Conservation (phyloP, 352 stramenopile species). For the Phytophthora brassicae region DNA sequence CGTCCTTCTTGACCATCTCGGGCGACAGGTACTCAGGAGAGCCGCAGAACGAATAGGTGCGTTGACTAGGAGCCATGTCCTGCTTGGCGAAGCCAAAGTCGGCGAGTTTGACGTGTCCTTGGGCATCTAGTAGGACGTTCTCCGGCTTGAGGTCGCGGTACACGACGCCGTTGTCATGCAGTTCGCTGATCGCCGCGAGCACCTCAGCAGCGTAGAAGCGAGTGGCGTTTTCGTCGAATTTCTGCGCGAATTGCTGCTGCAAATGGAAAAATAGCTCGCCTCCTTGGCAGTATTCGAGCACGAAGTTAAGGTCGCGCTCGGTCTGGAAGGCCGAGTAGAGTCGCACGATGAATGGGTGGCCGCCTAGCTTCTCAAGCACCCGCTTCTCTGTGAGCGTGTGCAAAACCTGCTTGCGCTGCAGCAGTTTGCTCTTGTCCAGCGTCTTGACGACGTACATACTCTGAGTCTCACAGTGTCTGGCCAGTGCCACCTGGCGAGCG, state of each 20-base stretch:
- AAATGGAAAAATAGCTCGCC: conserved; percentile 87
- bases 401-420: conserved; percentile 74
- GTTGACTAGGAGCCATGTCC: conserved; percentile 50
- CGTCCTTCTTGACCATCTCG: conserved; percentile 79
- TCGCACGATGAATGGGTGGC: conserved; percentile 81
- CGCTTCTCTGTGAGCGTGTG: conserved; percentile 84
- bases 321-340: conserved; percentile 78
- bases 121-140: conserved; percentile 72
- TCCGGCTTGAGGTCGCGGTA: conserved; percentile 83
- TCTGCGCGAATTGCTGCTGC: conserved; percentile 72
- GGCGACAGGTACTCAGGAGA: conserved; percentile 85
- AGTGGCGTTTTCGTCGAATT: conserved; percentile 63
- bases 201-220: conserved; percentile 83
- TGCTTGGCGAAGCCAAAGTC: conserved; percentile 87
- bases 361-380: conserved; percentile 61
- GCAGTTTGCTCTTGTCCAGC: conserved; percentile 73
- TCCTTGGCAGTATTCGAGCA: conserved; percentile 84
- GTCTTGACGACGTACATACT: conserved; percentile 81
- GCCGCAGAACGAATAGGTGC: conserved; percentile 82
- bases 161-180: conserved; percentile 44
- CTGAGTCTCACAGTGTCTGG: conserved; percentile 51
- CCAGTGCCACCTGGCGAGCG: conserved; percentile 78
- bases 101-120: conserved; percentile 79
- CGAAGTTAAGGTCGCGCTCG: conserved; percentile 75
- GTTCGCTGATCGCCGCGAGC: conserved; percentile 47